These are phyloP conservation scores for Cerrena zonata DNA, from an alignment of 1,284 basidiomycete species.

Conservation along the genomic window DNA sequence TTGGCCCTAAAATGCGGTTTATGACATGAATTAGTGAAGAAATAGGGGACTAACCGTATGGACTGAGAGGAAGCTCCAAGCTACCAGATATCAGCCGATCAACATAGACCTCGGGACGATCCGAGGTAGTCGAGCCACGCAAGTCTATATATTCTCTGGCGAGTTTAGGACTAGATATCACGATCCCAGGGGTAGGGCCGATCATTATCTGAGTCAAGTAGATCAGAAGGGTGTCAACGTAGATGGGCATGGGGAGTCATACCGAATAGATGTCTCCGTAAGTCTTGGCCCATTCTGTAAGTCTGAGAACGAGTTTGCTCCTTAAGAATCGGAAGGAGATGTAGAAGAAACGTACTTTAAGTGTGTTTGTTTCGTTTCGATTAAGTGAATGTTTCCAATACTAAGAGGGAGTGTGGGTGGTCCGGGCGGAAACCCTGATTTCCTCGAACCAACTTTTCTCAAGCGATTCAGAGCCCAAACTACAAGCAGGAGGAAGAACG, in stretches of 20 bases:
- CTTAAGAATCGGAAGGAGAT: slow-evolving; percentile 14
- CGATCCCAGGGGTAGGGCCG: slow-evolving; percentile 20
- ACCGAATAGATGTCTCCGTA: slow-evolving; percentile 1
- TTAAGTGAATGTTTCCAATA: background rate
- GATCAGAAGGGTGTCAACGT: background rate
- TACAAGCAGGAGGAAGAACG: too few species aligned
- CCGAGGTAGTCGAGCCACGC: slow-evolving; percentile 13
- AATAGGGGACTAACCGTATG: background rate
- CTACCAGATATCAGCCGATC: slow-evolving; percentile 20
- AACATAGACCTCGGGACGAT: slow-evolving; percentile 23
- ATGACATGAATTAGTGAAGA: background rate
- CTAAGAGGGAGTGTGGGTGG: background rate
- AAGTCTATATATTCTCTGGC: slow-evolving; percentile 28
- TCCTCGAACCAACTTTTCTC: slow-evolving; percentile 1
- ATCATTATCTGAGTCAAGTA: slow-evolving; percentile 18
- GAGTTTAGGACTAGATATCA: slow-evolving; percentile 22
- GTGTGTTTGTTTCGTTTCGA: background rate
- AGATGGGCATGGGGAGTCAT: background rate
- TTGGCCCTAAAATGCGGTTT: background rate
- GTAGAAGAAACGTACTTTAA: slow-evolving; percentile 20
- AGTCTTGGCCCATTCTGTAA: background rate
- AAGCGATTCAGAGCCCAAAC: background rate
- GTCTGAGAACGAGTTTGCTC: background rate
- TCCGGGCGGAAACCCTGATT: slow-evolving; percentile 2
- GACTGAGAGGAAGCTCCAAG: slow-evolving; percentile 7